Evolutionary conservation across 441 rosid species (phyloP).

Genomic region (Aleurites moluccanus): DNA sequence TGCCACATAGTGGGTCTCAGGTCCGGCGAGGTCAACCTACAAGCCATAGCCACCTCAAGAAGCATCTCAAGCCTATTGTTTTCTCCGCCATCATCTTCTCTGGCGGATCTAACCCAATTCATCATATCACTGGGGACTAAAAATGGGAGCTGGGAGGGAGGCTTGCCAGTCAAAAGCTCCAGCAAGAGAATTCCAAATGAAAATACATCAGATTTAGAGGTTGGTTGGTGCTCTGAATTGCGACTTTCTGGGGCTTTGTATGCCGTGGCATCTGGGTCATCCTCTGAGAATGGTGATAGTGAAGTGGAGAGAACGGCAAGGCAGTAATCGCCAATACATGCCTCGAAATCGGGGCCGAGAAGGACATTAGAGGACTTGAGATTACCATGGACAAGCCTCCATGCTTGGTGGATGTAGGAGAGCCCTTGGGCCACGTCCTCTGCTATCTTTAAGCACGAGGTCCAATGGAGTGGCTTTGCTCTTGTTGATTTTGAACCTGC

Average conservation of each 20-base stretch:
- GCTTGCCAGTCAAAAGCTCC: conserved; percentile 73
- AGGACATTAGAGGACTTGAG: conserved; percentile 79
- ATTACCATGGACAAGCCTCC: conserved; percentile 76
- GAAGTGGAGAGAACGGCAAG: conserved; percentile 52
- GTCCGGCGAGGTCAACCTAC: conserved; percentile 71
- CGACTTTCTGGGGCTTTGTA: conserved; percentile 76
- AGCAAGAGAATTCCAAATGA: conserved; percentile 76
- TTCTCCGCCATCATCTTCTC: conserved; percentile 51
- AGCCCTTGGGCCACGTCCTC: conserved; percentile 94
- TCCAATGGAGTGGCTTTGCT: conserved; percentile 94
- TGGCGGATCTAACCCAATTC: conserved; percentile 61
- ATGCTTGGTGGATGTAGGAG: conserved; percentile 72
- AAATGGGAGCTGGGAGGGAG: conserved; percentile 65
- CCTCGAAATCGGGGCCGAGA: conserved; percentile 84
- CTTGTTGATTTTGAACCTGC: conserved; percentile 75
- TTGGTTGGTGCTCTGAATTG: conserved; percentile 40
- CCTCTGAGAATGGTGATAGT: conserved; percentile 22
- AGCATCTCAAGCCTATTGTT: conserved; percentile 68
- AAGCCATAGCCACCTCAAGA: conserved; percentile 66
- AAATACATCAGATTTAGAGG: conserved; percentile 72
- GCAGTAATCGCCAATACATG: conserved; percentile 75
- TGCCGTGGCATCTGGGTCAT: conserved; percentile 52
- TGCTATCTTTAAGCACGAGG: conserved; percentile 90
- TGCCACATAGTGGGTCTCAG: conserved; percentile 83
- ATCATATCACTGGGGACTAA: conserved; percentile 52